Evolutionary conservation across 768 basidiomycete genomes (phyloP), one percentile per base, ranked within the genome.

Genomic region (Cubamyces sp.): DNA sequence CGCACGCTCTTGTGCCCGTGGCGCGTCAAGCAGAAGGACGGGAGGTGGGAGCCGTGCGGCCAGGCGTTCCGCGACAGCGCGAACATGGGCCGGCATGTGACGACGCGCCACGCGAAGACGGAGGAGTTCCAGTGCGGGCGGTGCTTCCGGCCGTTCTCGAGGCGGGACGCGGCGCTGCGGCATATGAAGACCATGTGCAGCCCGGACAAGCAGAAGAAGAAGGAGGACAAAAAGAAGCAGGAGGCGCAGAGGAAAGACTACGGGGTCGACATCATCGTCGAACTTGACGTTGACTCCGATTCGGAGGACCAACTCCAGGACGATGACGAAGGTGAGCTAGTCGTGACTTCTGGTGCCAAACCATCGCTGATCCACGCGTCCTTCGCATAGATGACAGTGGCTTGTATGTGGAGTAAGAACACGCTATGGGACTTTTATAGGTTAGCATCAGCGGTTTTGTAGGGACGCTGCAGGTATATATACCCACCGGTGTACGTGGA

Each of bases 131-230:
- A 64, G 52, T 64, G 63, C 42, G 59, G 59, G 18, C 39, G 57
- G 23, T 64, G 63, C 48, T 41, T 41, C 5, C 43, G 63, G 28
- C 57, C 57, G 42, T 64, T 64, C 48, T 26, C 63, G 28, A 26
- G 63, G 40, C 21, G 63, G 30, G 63, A 64, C 42, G 63, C 63
- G 28, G 54, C 63, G 47, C 19, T 64, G 57, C 52, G 63, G 25
- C 63, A 64, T 49, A 64, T 64, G 63, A 64, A 64, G 57, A 64
- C 63, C 47, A 54, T 64, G 45, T 64, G 63, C 43, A 55, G 49
- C 12, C 47, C 48, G 19, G 54, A 56, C 26, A 55, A 46, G 54
- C 30, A 63, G 46, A 45, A n/a, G 16, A 23, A 25, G 52, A 25
- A 46, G 19, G 46, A 42, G 45, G 43, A 43, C 34, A 34, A 34